These are phyloP conservation scores for Teunomyces gatunensis DNA, from an alignment of 805 yeast genomes.

Conservation along the genomic window DNA sequence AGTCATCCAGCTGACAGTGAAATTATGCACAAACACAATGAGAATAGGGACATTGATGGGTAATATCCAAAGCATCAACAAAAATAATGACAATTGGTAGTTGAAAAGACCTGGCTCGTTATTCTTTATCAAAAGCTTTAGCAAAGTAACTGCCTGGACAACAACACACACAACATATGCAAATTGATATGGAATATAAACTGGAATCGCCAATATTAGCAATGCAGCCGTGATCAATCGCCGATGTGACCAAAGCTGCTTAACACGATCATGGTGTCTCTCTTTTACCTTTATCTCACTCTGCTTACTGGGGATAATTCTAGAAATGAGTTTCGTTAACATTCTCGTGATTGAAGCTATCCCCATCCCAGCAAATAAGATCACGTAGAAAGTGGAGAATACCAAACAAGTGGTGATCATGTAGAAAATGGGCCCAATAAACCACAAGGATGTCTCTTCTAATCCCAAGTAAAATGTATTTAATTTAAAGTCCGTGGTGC, in stretches of 20 bases:
- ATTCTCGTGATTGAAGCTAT: background rate
- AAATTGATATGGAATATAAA: constrained; percentile 79
- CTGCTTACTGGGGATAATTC: background rate
- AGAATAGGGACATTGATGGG: constrained; percentile 79
- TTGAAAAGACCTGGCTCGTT: constrained; percentile 41
- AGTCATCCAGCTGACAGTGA: constrained; percentile 74
- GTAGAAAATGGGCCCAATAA: constrained; percentile 58
- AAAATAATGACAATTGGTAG: constrained; percentile 59
- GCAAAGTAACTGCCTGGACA: constrained; percentile 55
- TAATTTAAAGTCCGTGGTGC: constrained; percentile 28
- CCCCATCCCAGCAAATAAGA: constrained; percentile 11
- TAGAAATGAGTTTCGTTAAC: background rate
- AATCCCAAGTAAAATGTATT: constrained; percentile 70
- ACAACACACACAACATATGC: constrained; percentile 61
- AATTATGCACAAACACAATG: constrained; percentile 77
- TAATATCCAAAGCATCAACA: constrained; percentile 72
- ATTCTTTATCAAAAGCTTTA: constrained; percentile 25
- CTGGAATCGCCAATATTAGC: constrained; percentile 44
- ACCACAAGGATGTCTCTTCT: constrained; percentile 52
- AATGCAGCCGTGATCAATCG: constrained; percentile 35
- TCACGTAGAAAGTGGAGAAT: constrained; percentile 28
- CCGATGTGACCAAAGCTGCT: constrained; percentile 6
- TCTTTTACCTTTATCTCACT: background rate
- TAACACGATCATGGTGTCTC: background rate
- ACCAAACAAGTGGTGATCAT: constrained; percentile 46